A percentile compares a stretch with the other conserved stretches of the same genome.
Evolutionary conservation across 177 flowering plant species (phyloP).

Genomic region (Vitis hybrid): DNA sequence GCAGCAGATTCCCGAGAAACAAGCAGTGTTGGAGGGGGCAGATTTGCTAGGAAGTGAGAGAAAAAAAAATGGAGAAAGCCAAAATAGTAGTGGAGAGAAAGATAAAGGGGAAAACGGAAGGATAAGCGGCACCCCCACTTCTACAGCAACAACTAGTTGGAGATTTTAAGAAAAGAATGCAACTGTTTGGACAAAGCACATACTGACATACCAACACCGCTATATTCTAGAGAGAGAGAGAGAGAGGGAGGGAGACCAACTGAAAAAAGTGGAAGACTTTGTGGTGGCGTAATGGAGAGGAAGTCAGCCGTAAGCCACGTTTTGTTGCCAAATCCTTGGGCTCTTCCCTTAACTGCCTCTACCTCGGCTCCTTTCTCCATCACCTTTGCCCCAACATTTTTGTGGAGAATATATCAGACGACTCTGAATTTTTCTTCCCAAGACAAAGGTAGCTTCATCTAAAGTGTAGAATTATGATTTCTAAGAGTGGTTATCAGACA

Average conservation of each 20-base stretch:
- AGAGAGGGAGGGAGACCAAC: constrained; percentile 7
- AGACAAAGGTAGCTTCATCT: no score
- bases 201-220: no score
- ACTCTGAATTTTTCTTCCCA: no score
- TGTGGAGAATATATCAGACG: no score
- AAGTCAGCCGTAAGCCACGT: constrained; percentile 32
- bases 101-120: constrained; percentile 1
- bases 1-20: constrained; percentile 14
- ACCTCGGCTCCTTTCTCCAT: not conserved
- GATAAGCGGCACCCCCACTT: not conserved
- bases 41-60: no score
- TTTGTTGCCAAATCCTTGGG: constrained; percentile 13
- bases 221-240: not conserved
- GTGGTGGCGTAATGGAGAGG: not conserved
- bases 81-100: constrained; percentile 1
- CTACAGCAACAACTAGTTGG: no score
- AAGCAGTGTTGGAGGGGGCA: not conserved
- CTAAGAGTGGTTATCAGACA: not conserved
- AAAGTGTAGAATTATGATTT: no score
- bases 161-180: not conserved
- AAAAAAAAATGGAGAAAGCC: no score
- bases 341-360: no score
- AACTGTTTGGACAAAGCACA: not conserved
- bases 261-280: not conserved
- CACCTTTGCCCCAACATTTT: not conserved